A percentile compares a stretch with the other conserved stretches of the same genome.
Conservation (phyloP, 768 basidiomycete genomes). For the Kwoniella pini region DNA sequence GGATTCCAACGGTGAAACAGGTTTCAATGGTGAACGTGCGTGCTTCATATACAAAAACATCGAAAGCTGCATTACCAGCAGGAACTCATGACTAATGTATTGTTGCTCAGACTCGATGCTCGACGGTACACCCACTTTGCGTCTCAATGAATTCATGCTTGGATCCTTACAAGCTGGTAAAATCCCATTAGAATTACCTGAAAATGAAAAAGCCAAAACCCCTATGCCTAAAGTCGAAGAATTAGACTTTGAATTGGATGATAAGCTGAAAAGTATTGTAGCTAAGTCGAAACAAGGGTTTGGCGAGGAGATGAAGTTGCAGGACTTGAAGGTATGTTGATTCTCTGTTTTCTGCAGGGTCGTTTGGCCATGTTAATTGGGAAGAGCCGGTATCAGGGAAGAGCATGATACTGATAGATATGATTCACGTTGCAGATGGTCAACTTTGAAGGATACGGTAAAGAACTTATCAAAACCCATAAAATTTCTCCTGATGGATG, state of each 20-base stretch:
- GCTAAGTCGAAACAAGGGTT: constrained; percentile 67
- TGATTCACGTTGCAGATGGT: constrained; percentile 68
- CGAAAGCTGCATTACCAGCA: background rate
- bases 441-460: constrained; percentile 87
- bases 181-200: constrained; percentile 68
- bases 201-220: constrained; percentile 43
- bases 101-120: constrained; percentile 49
- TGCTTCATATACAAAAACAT: background rate
- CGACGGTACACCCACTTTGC: constrained; percentile 91
- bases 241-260: constrained; percentile 70
- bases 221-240: constrained; percentile 65
- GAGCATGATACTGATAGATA: too few relatives aligned
- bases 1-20: constrained; percentile 90
- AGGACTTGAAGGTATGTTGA: constrained; percentile 71
- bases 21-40: constrained; percentile 87
- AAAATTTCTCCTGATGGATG: constrained; percentile 89
- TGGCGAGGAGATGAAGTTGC: constrained; percentile 70
- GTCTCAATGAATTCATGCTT: constrained; percentile 91
- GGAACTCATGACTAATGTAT: background rate
- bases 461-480: constrained; percentile 79
- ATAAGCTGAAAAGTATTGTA: constrained; percentile 61
- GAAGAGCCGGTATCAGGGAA: too few relatives aligned
- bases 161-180: constrained; percentile 72
- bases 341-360: background rate
- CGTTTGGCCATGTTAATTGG: too few relatives aligned